Conservation (phyloP, 2,329 filamentous ascomycete genomes). For the Leptographium radiaticola region DNA sequence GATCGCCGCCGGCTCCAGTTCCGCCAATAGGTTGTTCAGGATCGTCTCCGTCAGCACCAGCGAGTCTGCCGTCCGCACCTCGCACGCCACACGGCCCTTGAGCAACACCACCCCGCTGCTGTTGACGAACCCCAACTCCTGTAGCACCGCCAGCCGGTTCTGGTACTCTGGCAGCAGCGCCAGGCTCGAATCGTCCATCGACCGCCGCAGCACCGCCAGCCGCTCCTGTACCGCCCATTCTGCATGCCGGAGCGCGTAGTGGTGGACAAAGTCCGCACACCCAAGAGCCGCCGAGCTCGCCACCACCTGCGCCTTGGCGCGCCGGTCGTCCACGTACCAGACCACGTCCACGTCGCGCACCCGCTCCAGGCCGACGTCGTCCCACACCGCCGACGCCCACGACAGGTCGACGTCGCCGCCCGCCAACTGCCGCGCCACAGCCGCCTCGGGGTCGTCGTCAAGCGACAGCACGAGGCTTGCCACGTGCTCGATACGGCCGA, state of each 20-base stretch:
- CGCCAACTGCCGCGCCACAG: slow-evolving; percentile 42
- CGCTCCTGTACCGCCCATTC: slow-evolving; percentile 95
- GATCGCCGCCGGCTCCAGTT: slow-evolving; percentile 93
- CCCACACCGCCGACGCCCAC: slow-evolving; percentile 66
- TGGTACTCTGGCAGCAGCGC: slow-evolving; percentile 94
- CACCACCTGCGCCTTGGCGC: slow-evolving; percentile 46
- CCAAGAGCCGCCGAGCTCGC: slow-evolving; percentile 50
- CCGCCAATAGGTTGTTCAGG: slow-evolving; percentile 88
- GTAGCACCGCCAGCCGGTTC: slow-evolving; percentile 82
- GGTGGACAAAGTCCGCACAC: slow-evolving; percentile 74
- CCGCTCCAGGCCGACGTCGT: slow-evolving; percentile 70
- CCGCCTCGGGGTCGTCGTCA: background rate
- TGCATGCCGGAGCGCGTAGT: slow-evolving; percentile 94
- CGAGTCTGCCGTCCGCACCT: slow-evolving; percentile 95
- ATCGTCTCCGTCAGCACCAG: slow-evolving; percentile 92
- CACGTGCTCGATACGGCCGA: slow-evolving; percentile 73
- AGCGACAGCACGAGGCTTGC: slow-evolving; percentile 45
- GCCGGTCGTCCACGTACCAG: slow-evolving; percentile 63
- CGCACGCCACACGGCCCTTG: slow-evolving; percentile 96
- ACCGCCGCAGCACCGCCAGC: slow-evolving; percentile 71
- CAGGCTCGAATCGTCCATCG: slow-evolving; percentile 92
- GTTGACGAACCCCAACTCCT: slow-evolving; percentile 87
- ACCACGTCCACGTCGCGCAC: slow-evolving; percentile 74
- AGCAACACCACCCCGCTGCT: slow-evolving; percentile 76
- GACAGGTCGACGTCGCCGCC: slow-evolving; percentile 48